A percentile compares a stretch with the other conserved stretches of the same genome.
Evolutionary conservation across 495 filamentous ascomycete species (phyloP).

Genomic region (Lophium mytilinum): DNA sequence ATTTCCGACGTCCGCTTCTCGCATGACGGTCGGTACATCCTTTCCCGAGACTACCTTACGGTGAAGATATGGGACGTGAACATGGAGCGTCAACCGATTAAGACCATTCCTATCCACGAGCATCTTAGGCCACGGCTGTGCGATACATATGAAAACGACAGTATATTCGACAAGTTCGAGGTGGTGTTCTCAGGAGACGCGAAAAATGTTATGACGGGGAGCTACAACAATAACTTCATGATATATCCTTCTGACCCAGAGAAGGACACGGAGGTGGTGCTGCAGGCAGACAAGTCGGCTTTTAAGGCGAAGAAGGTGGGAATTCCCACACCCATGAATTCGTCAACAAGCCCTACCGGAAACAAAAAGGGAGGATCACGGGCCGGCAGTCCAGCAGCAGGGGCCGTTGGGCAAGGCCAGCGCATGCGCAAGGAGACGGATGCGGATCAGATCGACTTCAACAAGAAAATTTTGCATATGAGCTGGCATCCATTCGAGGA

Average conservation of each 20-base stretch:
- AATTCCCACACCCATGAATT: conserved; percentile 93
- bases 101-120: conserved; percentile 98
- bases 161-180: conserved; percentile 99
- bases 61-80: conserved; percentile 99
- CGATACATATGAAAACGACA: conserved; percentile 98
- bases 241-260: conserved; percentile 95
- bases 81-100: conserved; percentile 94
- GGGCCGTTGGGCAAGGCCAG: conserved; percentile 66
- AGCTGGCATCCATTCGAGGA: conserved; percentile 99
- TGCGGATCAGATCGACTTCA: conserved; percentile 99
- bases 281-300: conserved; percentile 96
- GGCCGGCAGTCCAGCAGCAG: conserved; percentile 81
- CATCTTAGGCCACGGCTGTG: conserved; percentile 90
- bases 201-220: conserved; percentile 98
- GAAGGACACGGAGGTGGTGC: conserved; percentile 92
- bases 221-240: conserved; percentile 99
- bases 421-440: conserved; percentile 99
- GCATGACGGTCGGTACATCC: conserved; percentile 89
- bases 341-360: conserved; percentile 59
- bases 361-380: conserved; percentile 71
- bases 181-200: conserved; percentile 97
- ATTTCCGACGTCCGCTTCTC: conserved; percentile 98
- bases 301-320: conserved; percentile 99
- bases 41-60: conserved; percentile 94
- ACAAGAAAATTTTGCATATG: conserved; percentile 99